Base-by-base conservation (phyloP, 495 filamentous ascomycete genomes). In the Daldinia grandis region DNA sequence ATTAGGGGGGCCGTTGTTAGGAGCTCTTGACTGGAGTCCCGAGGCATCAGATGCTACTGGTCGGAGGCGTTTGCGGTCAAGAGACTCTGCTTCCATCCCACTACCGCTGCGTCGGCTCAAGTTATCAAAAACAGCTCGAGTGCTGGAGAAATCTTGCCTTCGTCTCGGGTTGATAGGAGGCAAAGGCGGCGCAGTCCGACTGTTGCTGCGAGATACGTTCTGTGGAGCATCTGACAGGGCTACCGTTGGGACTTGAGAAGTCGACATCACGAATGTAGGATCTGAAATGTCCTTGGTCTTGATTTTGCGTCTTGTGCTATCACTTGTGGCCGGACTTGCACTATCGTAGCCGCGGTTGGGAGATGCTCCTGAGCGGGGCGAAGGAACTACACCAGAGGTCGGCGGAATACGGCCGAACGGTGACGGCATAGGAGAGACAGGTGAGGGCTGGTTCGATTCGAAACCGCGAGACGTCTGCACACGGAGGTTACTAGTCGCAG, bases 261-360 rank as follows among this genome's bases (percentile, higher is more conserved):
- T 95, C 21, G 85, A 87, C 35, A 87, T 91, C n/a, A 95, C 78
- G 62, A 97, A 91, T 0, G 86, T 91, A 0, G 93, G 93, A 69
- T 95, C 93, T 3, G 92, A 95, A 40, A 97, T 96, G 28, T 91
- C 87, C 35, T 85, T 81, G 74, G 95, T 93, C 72, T 88, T 89
- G 53, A 95, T 81, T 0, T 86, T 81, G 38, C 87, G 87, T 81
- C 93, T 95, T 40, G 70, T 60, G 78, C 82, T 24, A 33, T 76
- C 76, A 25, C 77, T 72, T n/a, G 74, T 44, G 33, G 9, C 61
- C 17, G 42, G 42, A 47, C 17, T 47, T 3, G 72, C 73, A 68
- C 37, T 69, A 8, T 77, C 75, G 30, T 69, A 72, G 28, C 71
- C 71, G 38, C 61, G 72, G 3, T 54, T 62, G 14, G 73, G 78